Evolutionary conservation across 257 asterid genomes (phyloP).

Genomic region (Eustoma russellianum): DNA sequence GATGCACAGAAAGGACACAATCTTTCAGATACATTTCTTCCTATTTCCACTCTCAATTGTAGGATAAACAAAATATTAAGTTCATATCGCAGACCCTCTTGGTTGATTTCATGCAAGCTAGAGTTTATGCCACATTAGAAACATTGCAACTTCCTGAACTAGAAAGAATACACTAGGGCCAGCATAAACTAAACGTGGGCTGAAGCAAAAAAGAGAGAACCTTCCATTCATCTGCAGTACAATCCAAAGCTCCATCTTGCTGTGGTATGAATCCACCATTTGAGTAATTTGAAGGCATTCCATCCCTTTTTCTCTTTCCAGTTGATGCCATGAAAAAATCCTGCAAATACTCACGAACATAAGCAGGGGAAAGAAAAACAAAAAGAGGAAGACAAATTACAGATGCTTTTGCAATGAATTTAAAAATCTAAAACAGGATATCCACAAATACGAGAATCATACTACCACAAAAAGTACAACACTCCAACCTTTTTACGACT

Average conservation of each 20-base stretch:
- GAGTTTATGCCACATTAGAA: not conserved
- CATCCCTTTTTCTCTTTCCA: conserved; percentile 91
- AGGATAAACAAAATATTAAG: too few species aligned
- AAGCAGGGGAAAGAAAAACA: not conserved
- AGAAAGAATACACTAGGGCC: not conserved
- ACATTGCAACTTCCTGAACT: conserved; percentile 2
- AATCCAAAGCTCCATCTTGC: conserved; percentile 88
- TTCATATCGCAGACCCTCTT: not conserved
- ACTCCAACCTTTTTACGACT: too few species aligned
- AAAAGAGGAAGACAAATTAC: not conserved
- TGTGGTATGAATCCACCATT: conserved; percentile 87
- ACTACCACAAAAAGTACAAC: too few species aligned
- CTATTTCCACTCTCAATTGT: not conserved
- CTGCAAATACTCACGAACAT: conserved; percentile 26
- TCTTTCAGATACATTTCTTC: too few species aligned
- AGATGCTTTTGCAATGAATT: not conserved
- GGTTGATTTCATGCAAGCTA: not conserved
- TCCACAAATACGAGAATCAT: too few species aligned
- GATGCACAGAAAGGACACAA: too few species aligned
- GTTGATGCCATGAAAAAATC: conserved; percentile 59
- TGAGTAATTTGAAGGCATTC: conserved; percentile 48
- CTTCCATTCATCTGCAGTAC: conserved; percentile 38
- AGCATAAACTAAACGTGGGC: not conserved
- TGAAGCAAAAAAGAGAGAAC: conserved; percentile 20
- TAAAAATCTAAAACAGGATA: not conserved